Conservation (phyloP, 2,329 filamentous ascomycete species). For the Hypoxylon rubiginosum region DNA sequence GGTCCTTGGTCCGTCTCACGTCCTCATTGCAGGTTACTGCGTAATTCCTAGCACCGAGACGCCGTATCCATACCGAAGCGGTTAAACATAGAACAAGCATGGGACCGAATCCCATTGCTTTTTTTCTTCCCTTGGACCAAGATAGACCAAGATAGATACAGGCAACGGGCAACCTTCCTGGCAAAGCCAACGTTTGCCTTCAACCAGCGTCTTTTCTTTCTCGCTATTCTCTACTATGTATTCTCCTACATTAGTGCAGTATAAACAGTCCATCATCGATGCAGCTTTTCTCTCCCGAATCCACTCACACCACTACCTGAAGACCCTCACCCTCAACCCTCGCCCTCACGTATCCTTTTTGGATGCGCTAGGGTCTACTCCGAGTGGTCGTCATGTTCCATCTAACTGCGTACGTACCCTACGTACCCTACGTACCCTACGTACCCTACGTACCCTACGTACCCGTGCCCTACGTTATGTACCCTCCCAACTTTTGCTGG, state of each 20-base stretch:
- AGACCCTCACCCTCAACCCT: conserved; percentile 23
- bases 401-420: conserved; percentile 46
- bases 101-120: conserved; percentile 44
- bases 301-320: conserved; percentile 37
- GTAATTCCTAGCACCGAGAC: conserved; percentile 42
- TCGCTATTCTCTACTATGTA: conserved; percentile 7
- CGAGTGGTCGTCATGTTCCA: conserved; percentile 40
- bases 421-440: conserved; percentile 45
- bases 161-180: conserved; percentile 18
- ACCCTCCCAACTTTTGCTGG: conserved; percentile 44
- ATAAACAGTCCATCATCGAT: conserved; percentile 37
- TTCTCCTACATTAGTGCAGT: conserved; percentile 23
- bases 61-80: conserved; percentile 46
- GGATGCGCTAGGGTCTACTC: conserved; percentile 41
- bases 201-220: conserved; percentile 13
- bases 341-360: conserved; percentile 36
- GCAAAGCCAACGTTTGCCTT: conserved; percentile 18
- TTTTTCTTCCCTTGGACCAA: conserved; percentile 28
- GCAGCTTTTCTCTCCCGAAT: conserved; percentile 32
- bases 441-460: conserved; percentile 44
- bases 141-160: too few relatives aligned
- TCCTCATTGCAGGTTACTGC: conserved; percentile 30
- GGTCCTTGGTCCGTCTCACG: conserved; percentile 17
- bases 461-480: too few relatives aligned
- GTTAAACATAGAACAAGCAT: conserved; percentile 50